Percentiles rank a stretch among this genome's conserved stretches.
These are phyloP conservation scores for Blastocystis sp. DNA, from an alignment of 352 stramenopile species.

Conservation along the genomic window DNA sequence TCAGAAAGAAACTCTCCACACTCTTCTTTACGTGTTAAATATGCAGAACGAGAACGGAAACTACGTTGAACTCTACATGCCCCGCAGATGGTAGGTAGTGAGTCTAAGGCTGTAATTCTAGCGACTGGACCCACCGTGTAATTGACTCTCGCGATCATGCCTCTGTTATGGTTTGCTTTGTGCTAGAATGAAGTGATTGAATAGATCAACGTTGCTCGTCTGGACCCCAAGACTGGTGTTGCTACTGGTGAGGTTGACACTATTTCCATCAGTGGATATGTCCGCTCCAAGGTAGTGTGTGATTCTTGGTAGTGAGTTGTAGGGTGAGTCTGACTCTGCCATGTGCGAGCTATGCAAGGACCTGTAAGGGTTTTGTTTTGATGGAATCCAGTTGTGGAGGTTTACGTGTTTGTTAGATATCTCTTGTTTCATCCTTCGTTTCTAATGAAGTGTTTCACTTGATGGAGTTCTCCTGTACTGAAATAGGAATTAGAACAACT, in stretches of 20 bases:
- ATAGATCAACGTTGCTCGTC: slow-evolving; percentile 60
- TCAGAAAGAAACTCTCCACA: slow-evolving; percentile 43
- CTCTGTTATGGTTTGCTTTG: slow-evolving; percentile 32
- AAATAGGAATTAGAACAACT: too few relatives aligned
- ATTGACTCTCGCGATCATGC: slow-evolving; percentile 51
- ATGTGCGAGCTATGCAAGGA: slow-evolving; percentile 45
- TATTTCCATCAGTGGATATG: slow-evolving; percentile 50
- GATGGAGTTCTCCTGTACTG: background rate
- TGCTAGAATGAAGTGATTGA: background rate
- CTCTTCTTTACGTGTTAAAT: background rate
- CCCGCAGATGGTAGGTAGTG: slow-evolving; percentile 48
- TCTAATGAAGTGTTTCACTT: background rate
- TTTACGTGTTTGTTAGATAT: background rate
- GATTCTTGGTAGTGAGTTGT: background rate
- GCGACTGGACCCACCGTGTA: slow-evolving; percentile 61
- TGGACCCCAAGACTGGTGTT: slow-evolving; percentile 57
- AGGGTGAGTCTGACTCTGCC: slow-evolving; percentile 44
- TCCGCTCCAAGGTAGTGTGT: slow-evolving; percentile 40
- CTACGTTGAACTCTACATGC: slow-evolving; percentile 60
- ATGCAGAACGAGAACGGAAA: slow-evolving; percentile 66
- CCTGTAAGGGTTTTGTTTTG: background rate
- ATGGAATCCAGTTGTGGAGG: background rate
- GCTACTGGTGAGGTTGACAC: slow-evolving; percentile 56
- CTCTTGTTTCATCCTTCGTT: background rate
- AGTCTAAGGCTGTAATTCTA: background rate